phyloP scores from a whole-genome alignment of 805 yeast species.

The Kodamaea hsintzibuensis region DNA sequence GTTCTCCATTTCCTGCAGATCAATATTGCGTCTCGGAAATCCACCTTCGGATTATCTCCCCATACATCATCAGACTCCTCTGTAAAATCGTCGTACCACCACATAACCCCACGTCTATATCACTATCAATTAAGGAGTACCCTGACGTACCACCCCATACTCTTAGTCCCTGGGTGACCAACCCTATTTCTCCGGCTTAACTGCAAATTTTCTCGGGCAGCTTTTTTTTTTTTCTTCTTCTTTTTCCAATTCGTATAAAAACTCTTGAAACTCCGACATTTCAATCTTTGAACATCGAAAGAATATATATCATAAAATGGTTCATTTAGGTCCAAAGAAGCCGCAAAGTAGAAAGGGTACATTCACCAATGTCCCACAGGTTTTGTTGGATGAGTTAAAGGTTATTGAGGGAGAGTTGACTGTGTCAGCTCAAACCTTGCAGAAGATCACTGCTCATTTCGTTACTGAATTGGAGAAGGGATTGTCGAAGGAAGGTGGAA shows the following conservation, averaged over 20 bases:
- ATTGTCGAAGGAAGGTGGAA: slow-evolving; percentile 70
- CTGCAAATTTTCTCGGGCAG: background rate
- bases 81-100: background rate
- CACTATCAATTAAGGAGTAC: background rate
- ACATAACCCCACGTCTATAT: background rate
- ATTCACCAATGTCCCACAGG: slow-evolving; percentile 63
- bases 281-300: background rate
- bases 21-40: background rate
- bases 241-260: slow-evolving; percentile 2
- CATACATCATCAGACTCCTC: background rate
- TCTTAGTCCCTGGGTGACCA: background rate
- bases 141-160: background rate
- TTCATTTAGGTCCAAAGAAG: slow-evolving; percentile 79
- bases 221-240: background rate
- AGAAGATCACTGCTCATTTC: slow-evolving; percentile 72
- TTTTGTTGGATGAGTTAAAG: slow-evolving; percentile 57
- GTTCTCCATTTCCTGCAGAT: background rate
- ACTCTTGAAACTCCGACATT: slow-evolving; percentile 2
- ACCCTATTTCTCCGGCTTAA: background rate
- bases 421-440: slow-evolving; percentile 60
- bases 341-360: slow-evolving; percentile 77
- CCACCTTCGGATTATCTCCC: background rate
- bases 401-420: slow-evolving; percentile 62
- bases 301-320: slow-evolving; percentile 49
- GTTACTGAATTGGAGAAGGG: slow-evolving; percentile 81